These are phyloP conservation scores for Fraxinus dipetala DNA, from an alignment of 305 asterid genomes.

Conservation along the genomic window DNA sequence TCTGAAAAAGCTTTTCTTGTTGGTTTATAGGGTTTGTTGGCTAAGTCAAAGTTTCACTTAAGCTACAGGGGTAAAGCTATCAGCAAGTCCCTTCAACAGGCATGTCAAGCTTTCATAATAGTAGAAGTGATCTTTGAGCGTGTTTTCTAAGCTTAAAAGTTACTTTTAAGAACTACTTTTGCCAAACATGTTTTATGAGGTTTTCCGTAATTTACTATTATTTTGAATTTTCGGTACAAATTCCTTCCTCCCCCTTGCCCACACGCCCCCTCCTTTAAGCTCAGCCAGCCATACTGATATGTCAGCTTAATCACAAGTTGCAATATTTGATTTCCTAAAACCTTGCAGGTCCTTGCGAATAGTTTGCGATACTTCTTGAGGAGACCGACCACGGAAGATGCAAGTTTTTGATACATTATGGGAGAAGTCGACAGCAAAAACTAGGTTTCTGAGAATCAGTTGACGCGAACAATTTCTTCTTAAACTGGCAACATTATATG, in stretches of 20 bases:
- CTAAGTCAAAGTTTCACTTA: constrained; percentile 91
- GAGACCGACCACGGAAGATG: constrained; percentile 81
- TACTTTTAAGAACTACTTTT: background rate
- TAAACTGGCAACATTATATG: background rate
- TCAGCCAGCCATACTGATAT: background rate
- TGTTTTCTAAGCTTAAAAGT: background rate
- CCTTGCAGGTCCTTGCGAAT: constrained; percentile 74
- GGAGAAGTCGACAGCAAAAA: background rate
- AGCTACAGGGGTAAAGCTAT: constrained; percentile 86
- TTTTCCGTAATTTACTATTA: background rate
- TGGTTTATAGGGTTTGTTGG: constrained; percentile 69
- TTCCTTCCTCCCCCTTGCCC: background rate
- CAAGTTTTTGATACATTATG: constrained; percentile 58
- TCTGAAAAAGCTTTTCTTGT: background rate
- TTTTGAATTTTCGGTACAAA: background rate
- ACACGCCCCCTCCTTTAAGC: background rate
- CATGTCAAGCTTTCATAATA: constrained; percentile 17
- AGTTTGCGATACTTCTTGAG: constrained; percentile 80
- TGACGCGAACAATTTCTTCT: background rate
- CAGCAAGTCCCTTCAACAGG: constrained; percentile 92
- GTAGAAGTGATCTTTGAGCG: background rate
- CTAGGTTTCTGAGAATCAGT: background rate
- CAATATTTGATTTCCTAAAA: background rate
- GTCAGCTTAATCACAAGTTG: background rate
- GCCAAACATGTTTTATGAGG: background rate